These are phyloP conservation scores for Acanthamoeba healyi DNA, from an alignment of 208 protist genomes.

Conservation along the genomic window DNA sequence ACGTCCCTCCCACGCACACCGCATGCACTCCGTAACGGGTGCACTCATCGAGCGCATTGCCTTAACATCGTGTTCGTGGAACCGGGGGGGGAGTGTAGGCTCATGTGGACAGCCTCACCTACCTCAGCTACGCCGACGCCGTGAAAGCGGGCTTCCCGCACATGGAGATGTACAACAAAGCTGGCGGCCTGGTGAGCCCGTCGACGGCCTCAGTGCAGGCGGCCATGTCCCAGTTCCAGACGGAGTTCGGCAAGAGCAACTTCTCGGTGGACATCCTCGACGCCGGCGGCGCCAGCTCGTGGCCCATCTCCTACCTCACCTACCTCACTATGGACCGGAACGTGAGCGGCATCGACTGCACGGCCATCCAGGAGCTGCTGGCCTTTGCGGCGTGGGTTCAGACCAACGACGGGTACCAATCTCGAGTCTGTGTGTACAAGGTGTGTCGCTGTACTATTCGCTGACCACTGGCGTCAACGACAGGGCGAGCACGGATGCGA, in stretches of 20 bases:
- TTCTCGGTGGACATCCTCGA: conserved; percentile 28
- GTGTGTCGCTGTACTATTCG: background rate
- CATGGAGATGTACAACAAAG: conserved; percentile 16
- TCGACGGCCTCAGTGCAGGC: background rate
- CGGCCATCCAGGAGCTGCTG: conserved; percentile 32
- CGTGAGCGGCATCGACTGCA: background rate
- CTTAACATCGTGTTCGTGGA: no score
- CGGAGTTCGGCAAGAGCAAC: background rate
- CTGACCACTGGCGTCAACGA: background rate
- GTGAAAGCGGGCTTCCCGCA: background rate
- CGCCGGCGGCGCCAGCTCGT: background rate
- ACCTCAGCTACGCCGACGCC: conserved; percentile 8
- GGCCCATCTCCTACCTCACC: conserved; percentile 51
- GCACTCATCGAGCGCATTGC: background rate
- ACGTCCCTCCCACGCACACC: background rate
- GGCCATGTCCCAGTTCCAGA: background rate
- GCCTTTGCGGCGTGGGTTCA: background rate
- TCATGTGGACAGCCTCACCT: background rate
- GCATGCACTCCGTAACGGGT: background rate
- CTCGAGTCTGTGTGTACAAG: background rate
- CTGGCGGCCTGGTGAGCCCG: background rate
- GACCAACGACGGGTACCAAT: background rate
- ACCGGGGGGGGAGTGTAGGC: no score
- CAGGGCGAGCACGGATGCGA: background rate
- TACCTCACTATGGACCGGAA: background rate